These are phyloP conservation scores for Plasmodiophora brassicae DNA, from an alignment of 208 protist genomes.

Conservation along the genomic window DNA sequence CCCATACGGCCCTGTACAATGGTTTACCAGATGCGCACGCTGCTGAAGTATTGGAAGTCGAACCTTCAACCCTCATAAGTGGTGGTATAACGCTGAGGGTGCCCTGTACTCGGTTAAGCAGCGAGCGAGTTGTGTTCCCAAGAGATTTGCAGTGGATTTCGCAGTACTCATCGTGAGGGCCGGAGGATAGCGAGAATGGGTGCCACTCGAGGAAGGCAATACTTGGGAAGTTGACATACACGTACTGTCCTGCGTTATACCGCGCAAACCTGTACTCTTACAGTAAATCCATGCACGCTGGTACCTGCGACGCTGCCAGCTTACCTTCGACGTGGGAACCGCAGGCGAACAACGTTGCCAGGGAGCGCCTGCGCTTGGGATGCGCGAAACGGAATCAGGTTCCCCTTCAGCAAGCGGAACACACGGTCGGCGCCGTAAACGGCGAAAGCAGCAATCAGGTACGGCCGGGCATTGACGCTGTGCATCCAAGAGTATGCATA, in stretches of 20 bases:
- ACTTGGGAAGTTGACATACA: conserved; percentile 23
- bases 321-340: not conserved
- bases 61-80: conserved; percentile 25
- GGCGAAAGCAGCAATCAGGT: not conserved
- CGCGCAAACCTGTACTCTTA: no score
- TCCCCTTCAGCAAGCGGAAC: not conserved
- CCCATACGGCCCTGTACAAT: not conserved
- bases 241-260: conserved; percentile 10
- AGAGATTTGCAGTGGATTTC: conserved; percentile 13
- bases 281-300: no score
- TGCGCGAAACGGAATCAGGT: not conserved
- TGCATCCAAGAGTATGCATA: not conserved
- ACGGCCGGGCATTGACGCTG: not conserved
- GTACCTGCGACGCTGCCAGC: no score
- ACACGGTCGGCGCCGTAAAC: not conserved
- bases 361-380: not conserved
- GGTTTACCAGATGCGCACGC: not conserved
- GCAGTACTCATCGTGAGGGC: not conserved
- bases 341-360: conserved; percentile 6
- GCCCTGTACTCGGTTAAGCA: not conserved
- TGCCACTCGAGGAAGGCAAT: not conserved
- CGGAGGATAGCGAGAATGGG: conserved; percentile 16
- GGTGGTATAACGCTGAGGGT: not conserved
- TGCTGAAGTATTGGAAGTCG: not conserved
- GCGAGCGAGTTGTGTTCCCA: not conserved